phyloP scores from a whole-genome alignment of 1,284 basidiomycete genomes.

The Meira miltonrushii region DNA sequence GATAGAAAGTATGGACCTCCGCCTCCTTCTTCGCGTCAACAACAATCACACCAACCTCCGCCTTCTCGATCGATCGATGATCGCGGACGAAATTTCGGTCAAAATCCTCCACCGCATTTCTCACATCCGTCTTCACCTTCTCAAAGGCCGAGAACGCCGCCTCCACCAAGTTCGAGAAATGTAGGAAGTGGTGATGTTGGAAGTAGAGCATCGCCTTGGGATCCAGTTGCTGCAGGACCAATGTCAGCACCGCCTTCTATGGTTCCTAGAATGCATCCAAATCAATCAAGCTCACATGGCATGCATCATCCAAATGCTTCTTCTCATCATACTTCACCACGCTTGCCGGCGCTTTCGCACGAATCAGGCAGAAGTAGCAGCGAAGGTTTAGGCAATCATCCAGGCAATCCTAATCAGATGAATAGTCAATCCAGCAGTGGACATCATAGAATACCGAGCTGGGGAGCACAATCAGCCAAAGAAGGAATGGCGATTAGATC shows the following conservation, averaged over 20 bases:
- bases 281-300: background rate
- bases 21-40: background rate
- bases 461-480: background rate
- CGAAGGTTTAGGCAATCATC: no score
- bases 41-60: background rate
- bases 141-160: slow-evolving; percentile 4
- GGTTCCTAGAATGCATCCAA: slow-evolving; percentile 1
- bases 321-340: slow-evolving; percentile 6
- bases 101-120: background rate
- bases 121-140: slow-evolving; percentile 7
- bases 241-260: slow-evolving; percentile 10
- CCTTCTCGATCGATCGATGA: background rate
- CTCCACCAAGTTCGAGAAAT: background rate
- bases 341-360: background rate
- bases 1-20: slow-evolving; percentile 1
- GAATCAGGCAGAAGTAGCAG: background rate
- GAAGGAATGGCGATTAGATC: background rate
- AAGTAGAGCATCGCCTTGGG: slow-evolving; percentile 1
- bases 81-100: background rate
- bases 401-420: no score
- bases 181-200: background rate
- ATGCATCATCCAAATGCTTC: background rate
- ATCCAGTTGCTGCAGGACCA: background rate
- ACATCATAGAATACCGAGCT: slow-evolving; percentile 6
- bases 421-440: background rate